phyloP scores from a whole-genome alignment of 176 grass and related monocot genomes.

The Puya raimondii region DNA sequence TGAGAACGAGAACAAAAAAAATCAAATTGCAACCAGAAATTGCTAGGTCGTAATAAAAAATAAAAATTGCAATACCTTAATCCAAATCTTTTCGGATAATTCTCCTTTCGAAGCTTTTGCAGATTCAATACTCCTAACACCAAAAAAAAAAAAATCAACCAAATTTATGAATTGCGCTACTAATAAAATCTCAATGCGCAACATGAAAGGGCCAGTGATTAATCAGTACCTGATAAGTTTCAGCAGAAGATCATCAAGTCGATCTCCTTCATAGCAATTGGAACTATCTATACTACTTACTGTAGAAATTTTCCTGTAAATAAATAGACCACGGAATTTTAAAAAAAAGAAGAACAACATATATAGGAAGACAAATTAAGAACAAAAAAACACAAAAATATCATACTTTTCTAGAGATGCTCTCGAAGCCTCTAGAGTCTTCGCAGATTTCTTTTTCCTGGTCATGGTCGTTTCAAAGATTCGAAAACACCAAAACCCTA shows the following conservation, averaged over 20 bases:
- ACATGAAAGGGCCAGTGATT: background rate
- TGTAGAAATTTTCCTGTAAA: background rate
- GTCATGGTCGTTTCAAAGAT: too few species aligned
- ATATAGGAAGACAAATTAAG: too few species aligned
- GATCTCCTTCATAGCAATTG: slow-evolving; percentile 45
- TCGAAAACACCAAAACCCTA: background rate
- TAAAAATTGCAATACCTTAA: slow-evolving; percentile 41
- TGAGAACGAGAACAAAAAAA: too few species aligned
- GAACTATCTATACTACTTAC: slow-evolving; percentile 16
- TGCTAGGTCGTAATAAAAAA: background rate
- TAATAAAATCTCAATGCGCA: background rate
- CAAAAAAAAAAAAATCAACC: background rate
- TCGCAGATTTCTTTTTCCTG: too few species aligned
- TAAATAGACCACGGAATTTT: background rate
- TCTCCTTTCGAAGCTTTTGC: slow-evolving; percentile 56
- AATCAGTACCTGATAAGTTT: slow-evolving; percentile 40
- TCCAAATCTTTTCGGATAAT: slow-evolving; percentile 83
- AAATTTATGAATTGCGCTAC: background rate
- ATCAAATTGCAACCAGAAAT: too few species aligned
- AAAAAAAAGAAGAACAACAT: too few species aligned
- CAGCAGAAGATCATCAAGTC: slow-evolving; percentile 44
- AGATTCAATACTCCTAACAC: slow-evolving; percentile 51
- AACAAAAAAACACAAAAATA: too few species aligned
- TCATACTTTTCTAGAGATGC: too few species aligned
- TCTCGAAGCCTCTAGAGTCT: too few species aligned